phyloP scores from a whole-genome alignment of 371 early-diverging fungal species.

The Sporodiniella umbellata region DNA sequence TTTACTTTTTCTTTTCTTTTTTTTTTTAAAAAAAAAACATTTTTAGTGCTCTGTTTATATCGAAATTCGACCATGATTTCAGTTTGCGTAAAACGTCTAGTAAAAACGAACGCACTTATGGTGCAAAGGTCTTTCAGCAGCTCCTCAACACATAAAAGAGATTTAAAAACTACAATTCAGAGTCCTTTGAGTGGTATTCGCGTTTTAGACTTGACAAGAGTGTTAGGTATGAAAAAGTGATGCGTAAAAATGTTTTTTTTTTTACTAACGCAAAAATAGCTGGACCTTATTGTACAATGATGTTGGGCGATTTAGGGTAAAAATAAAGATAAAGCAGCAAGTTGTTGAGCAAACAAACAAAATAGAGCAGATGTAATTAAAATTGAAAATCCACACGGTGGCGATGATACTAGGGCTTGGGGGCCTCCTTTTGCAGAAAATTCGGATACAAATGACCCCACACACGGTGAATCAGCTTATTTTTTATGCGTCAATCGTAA shows the following conservation, averaged over 20 bases:
- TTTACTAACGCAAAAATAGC: constrained; percentile 31
- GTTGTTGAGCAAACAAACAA: background rate
- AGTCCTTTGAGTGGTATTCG: constrained; percentile 73
- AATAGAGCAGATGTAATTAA: constrained; percentile 88
- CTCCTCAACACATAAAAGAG: constrained; percentile 2
- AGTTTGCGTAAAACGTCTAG: too few relatives aligned
- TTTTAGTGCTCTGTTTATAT: too few relatives aligned
- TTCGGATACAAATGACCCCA: constrained; percentile 28
- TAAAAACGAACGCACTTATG: background rate
- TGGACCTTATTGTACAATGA: constrained; percentile 84
- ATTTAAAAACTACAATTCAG: constrained; percentile 2
- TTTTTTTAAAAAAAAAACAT: background rate
- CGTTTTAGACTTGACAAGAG: constrained; percentile 81
- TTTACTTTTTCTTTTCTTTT: background rate
- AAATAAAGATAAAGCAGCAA: too few relatives aligned
- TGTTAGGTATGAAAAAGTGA: constrained; percentile 53
- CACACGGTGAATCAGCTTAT: constrained; percentile 77
- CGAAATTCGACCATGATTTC: too few relatives aligned
- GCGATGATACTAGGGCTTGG: constrained; percentile 89
- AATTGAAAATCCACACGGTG: constrained; percentile 76
- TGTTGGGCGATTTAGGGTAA: constrained; percentile 86
- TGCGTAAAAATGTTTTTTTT: constrained; percentile 7
- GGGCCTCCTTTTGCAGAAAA: constrained; percentile 70
- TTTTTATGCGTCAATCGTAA: constrained; percentile 89
- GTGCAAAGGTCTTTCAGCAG: constrained; percentile 5